Conservation (phyloP, 2,329 filamentous ascomycete species). For the Cercospora citrullina region DNA sequence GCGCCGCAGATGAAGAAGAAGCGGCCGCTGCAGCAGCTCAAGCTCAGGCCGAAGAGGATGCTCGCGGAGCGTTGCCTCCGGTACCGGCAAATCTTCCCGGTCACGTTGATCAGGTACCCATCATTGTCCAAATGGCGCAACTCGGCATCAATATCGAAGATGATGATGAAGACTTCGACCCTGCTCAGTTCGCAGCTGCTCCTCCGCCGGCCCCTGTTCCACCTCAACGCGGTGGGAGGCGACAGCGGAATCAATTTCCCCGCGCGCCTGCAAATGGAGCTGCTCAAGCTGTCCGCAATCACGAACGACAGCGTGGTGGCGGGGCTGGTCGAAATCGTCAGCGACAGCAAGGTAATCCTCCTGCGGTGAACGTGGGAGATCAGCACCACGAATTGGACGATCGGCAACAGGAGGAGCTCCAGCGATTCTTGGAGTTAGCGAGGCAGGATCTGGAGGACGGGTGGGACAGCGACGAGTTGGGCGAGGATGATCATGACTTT, state of each 20-base stretch:
- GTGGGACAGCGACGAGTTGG: slow-evolving; percentile 61
- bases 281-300: slow-evolving; percentile 29
- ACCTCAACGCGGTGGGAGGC: slow-evolving; percentile 16
- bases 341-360: slow-evolving; percentile 4
- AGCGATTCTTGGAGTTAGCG: slow-evolving; percentile 55
- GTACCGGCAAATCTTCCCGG: slow-evolving; percentile 16
- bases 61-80: slow-evolving; percentile 13
- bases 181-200: background rate
- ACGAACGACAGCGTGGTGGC: slow-evolving; percentile 10
- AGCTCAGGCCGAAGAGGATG: slow-evolving; percentile 29
- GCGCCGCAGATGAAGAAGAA: slow-evolving; percentile 38
- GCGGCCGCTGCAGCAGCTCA: slow-evolving; percentile 36
- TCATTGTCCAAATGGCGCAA: slow-evolving; percentile 28
- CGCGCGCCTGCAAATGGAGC: slow-evolving; percentile 23
- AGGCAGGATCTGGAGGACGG: slow-evolving; percentile 57
- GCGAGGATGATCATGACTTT: slow-evolving; percentile 40
- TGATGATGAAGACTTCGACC: slow-evolving; percentile 11
- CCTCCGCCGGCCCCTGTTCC: slow-evolving; percentile 6
- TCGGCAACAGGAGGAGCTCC: slow-evolving; percentile 42
- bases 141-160: slow-evolving; percentile 20
- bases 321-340: slow-evolving; percentile 21
- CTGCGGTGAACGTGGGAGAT: slow-evolving; percentile 17
- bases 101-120: slow-evolving; percentile 15
- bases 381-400: slow-evolving; percentile 26
- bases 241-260: slow-evolving; percentile 33